Evolutionary conservation across 306 rosid species (phyloP), one percentile per base, ranked within the genome.

Genomic region (Castanopsis chinensis): DNA sequence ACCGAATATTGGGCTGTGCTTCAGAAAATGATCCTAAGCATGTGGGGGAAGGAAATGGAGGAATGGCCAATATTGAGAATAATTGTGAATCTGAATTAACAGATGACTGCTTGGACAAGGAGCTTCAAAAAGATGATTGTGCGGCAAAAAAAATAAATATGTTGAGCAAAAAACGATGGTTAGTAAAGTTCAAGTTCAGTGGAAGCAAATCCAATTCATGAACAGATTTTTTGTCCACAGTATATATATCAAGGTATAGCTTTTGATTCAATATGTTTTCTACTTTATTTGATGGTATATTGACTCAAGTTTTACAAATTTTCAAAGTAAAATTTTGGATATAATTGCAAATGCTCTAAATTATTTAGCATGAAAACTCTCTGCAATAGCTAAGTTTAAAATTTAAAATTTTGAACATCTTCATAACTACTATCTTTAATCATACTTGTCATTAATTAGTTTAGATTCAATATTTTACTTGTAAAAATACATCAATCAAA

Each of bases 101-200:
- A 2, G 81, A 65, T 72, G 83, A 85, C 49, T 37, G 27, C 74
- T 83, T 82, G 12, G 80, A 28, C 41, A 57, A 43, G 65, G 81
- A 80, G 72, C 60, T 10, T 74, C 79, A 43, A 37, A 80, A 51
- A 55, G 86, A 80, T 53, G 78, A 74, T 76, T 61, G 72, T 57
- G 79, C 76, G 17, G 79, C 56, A 35, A 82, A 76, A 21, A 78
- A 73, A 63, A 23, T 60, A 70, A 74, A 78, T 78, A 27, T 56
- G 69, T 18, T 55, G 76, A 71, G 52, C 55, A 64, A 56, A 60
- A 77, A 75, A 57, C 20, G 25, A 74, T 43, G n/a, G 77, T 68
- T 56, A 18, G 53, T 87, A 58, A 87, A 83, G 83, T 72, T 84
- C 74, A 84, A 75, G 76, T 35, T 85, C 68, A 64, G 71, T n/a